phyloP scores from a whole-genome alignment of 768 basidiomycete genomes.

The Amanita thiersii region DNA sequence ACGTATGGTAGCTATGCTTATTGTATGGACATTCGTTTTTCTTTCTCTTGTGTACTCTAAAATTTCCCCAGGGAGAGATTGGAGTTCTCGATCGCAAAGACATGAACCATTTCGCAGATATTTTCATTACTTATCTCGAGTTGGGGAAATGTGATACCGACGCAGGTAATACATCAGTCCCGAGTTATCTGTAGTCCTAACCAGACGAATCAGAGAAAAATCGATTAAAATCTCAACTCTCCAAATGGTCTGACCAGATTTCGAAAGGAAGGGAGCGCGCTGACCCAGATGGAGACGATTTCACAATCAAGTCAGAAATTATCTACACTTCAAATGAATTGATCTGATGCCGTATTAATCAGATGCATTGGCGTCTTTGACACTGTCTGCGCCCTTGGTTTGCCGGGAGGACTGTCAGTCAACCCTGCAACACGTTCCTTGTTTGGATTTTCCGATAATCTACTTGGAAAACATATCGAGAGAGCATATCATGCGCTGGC shows the following conservation, averaged over 20 bases:
- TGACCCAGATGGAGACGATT: constrained; percentile 34
- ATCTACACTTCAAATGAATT: not conserved
- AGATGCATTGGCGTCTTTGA: constrained; percentile 73
- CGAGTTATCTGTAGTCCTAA: not conserved
- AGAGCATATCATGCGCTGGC: constrained; percentile 65
- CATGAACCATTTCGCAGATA: constrained; percentile 64
- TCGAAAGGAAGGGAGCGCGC: constrained; percentile 49
- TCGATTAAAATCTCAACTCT: constrained; percentile 34
- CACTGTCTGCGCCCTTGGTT: constrained; percentile 66
- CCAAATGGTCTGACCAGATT: constrained; percentile 42
- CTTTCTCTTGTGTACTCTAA: not conserved
- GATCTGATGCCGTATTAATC: constrained; percentile 3
- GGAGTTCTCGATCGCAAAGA: constrained; percentile 63
- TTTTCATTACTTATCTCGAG: constrained; percentile 55
- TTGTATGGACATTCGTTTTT: constrained; percentile 30
- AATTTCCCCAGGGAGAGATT: constrained; percentile 45
- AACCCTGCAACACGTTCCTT: constrained; percentile 31
- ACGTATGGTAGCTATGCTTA: constrained; percentile 65
- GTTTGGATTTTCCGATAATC: constrained; percentile 58
- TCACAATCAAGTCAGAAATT: constrained; percentile 51
- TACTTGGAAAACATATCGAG: constrained; percentile 56
- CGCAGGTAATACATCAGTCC: constrained; percentile 25
- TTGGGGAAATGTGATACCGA: constrained; percentile 45
- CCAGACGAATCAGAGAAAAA: constrained; percentile 22
- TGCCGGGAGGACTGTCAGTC: constrained; percentile 56